Evolutionary conservation across 2,329 filamentous ascomycete species (phyloP).

Genomic region (Monascus ruber): DNA sequence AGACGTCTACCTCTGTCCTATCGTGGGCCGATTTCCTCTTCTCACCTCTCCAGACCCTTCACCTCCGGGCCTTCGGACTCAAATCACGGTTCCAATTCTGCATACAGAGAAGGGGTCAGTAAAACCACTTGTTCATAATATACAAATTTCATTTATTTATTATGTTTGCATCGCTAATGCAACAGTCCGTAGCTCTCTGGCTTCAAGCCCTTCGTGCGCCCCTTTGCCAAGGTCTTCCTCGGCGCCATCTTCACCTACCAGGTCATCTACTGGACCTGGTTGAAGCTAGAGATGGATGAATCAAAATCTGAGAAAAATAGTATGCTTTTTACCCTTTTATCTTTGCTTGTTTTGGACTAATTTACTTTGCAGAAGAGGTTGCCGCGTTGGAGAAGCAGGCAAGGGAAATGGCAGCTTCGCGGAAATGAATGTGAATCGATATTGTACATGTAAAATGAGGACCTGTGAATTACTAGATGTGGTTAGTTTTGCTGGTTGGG

Average conservation of each 20-base stretch:
- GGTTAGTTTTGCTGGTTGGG: no score
- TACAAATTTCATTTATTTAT: no score
- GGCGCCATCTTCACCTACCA: slow-evolving; percentile 39
- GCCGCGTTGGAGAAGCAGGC: slow-evolving; percentile 24
- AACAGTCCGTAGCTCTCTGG: slow-evolving; percentile 3
- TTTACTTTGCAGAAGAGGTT: slow-evolving; percentile 19
- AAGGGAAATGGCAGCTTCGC: slow-evolving; percentile 17
- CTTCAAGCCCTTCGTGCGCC: slow-evolving; percentile 30
- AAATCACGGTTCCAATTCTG: slow-evolving; percentile 4
- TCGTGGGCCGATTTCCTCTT: neutral
- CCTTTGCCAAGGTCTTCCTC: slow-evolving; percentile 38
- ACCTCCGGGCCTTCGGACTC: slow-evolving; percentile 4
- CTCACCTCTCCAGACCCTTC: slow-evolving; percentile 5
- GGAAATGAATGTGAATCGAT: slow-evolving; percentile 11
- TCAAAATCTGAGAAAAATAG: slow-evolving; percentile 30
- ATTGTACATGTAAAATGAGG: no score
- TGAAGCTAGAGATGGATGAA: slow-evolving; percentile 37
- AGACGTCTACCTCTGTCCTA: no score
- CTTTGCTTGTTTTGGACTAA: slow-evolving; percentile 3
- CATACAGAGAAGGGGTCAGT: slow-evolving; percentile 21
- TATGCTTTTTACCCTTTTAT: slow-evolving; percentile 10
- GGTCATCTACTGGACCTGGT: slow-evolving; percentile 37
- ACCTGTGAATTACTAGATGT: no score
- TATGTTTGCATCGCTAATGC: no score
- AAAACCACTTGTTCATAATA: neutral